Percentiles rank a stretch among this genome's conserved stretches.
These are phyloP conservation scores for Pezicula radicicola DNA, from an alignment of 2,329 filamentous ascomycete genomes.

Conservation along the genomic window DNA sequence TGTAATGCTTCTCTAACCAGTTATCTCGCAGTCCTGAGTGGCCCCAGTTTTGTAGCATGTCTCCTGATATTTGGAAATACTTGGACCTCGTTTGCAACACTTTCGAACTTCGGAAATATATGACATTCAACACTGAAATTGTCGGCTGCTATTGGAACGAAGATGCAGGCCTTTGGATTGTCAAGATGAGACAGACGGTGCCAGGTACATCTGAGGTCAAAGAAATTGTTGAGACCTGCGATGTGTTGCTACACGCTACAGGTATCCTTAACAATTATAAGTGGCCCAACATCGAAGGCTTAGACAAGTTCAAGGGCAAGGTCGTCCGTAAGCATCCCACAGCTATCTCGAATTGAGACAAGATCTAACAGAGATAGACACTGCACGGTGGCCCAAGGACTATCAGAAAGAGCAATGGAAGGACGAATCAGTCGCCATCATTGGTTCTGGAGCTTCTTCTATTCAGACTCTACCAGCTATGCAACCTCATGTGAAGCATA, in stretches of 20 bases:
- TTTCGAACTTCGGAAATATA: slow-evolving; percentile 47
- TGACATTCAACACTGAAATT: slow-evolving; percentile 47
- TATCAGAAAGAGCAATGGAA: slow-evolving; percentile 23
- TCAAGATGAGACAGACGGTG: slow-evolving; percentile 40
- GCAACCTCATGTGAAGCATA: slow-evolving; percentile 38
- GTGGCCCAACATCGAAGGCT: slow-evolving; percentile 46
- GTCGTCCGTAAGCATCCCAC: slow-evolving; percentile 41
- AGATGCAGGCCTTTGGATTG: slow-evolving; percentile 43
- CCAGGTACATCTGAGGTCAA: slow-evolving; percentile 3
- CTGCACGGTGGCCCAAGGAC: slow-evolving; percentile 39
- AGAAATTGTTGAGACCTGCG: slow-evolving; percentile 20
- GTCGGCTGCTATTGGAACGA: slow-evolving; percentile 46
- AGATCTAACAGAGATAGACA: slow-evolving; percentile 29
- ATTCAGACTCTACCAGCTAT: slow-evolving; percentile 32
- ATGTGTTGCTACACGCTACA: slow-evolving; percentile 21
- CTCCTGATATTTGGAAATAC: slow-evolving; percentile 54
- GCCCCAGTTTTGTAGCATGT: slow-evolving; percentile 52
- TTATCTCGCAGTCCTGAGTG: slow-evolving; percentile 38
- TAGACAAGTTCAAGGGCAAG: slow-evolving; percentile 42
- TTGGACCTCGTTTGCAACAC: slow-evolving; percentile 44
- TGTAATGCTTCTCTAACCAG: neutral
- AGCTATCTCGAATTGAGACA: slow-evolving; percentile 16
- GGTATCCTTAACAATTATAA: slow-evolving; percentile 28
- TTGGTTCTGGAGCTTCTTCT: slow-evolving; percentile 36
- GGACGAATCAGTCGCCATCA: slow-evolving; percentile 31